phyloP scores from a whole-genome alignment of 139 green algal genomes.

The Chara braunii region DNA sequence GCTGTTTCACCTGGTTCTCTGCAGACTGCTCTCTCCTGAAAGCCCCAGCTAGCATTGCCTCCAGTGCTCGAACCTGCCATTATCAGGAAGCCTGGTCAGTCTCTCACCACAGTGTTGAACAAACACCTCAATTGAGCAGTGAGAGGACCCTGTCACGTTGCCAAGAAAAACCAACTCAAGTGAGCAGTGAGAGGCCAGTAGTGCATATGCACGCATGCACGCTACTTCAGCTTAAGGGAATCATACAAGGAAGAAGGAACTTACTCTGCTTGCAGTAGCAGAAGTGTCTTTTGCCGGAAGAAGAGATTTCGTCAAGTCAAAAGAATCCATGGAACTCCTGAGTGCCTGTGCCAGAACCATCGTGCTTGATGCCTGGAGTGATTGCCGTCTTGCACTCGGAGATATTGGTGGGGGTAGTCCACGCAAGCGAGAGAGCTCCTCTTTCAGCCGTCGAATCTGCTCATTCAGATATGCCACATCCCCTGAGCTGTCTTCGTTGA shows the following conservation, averaged over 20 bases:
- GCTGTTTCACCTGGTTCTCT: neutral
- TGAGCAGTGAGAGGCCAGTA: neutral
- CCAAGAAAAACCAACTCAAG: neutral
- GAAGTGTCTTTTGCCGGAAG: neutral
- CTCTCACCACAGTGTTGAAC: too few species aligned
- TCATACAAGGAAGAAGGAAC: neutral
- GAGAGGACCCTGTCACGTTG: neutral
- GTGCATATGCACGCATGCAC: neutral
- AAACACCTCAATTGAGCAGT: neutral
- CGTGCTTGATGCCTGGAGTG: neutral
- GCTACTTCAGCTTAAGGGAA: neutral
- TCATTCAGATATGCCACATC: slow-evolving; percentile 39
- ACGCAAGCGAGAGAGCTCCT: neutral
- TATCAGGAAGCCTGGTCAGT: too few species aligned
- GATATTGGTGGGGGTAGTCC: too few species aligned
- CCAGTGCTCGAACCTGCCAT: neutral
- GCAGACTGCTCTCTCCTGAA: slow-evolving; percentile 1
- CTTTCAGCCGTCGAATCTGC: slow-evolving; percentile 19
- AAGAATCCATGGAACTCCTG: slow-evolving; percentile 3
- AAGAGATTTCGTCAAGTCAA: slow-evolving; percentile 3
- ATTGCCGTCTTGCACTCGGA: neutral
- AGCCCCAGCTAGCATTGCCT: slow-evolving; percentile 1
- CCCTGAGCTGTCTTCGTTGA: slow-evolving; percentile 57
- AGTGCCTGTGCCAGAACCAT: neutral
- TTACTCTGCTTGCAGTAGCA: neutral